Conservation (phyloP, 805 yeast genomes). For the Kazachstania africana region DNA sequence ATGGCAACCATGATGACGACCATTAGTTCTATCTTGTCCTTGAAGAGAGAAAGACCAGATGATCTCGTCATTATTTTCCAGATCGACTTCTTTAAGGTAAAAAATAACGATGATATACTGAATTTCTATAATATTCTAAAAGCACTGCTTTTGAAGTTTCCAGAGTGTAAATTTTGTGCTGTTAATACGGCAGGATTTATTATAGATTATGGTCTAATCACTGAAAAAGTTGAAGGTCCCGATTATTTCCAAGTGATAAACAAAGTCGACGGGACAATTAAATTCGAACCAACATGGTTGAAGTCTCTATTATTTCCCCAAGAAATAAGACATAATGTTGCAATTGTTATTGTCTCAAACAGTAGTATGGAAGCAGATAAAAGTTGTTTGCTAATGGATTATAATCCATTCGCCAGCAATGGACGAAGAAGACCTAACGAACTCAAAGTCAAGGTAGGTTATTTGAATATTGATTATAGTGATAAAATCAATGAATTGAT, state of each 20-base stretch:
- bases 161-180: slow-evolving; percentile 10
- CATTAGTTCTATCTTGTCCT: slow-evolving; percentile 19
- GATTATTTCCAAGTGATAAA: not conserved
- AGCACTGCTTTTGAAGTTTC: slow-evolving; percentile 14
- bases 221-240: not conserved
- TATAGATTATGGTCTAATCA: slow-evolving; percentile 3
- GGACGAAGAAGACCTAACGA: slow-evolving; percentile 18
- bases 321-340: slow-evolving; percentile 5
- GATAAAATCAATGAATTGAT: slow-evolving; percentile 20
- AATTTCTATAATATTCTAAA: slow-evolving; percentile 15
- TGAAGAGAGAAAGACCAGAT: slow-evolving; percentile 19
- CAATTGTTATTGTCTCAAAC: slow-evolving; percentile 18
- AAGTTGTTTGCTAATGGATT: slow-evolving; percentile 18
- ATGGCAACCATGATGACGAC: slow-evolving; percentile 16
- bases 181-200: slow-evolving; percentile 14
- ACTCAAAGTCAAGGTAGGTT: slow-evolving; percentile 25
- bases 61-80: slow-evolving; percentile 21
- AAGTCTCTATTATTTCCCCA: slow-evolving; percentile 5
- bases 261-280: slow-evolving; percentile 1
- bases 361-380: slow-evolving; percentile 13
- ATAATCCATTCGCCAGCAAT: slow-evolving; percentile 7
- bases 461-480: slow-evolving; percentile 22
- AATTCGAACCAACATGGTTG: not conserved
- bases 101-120: slow-evolving; percentile 2
- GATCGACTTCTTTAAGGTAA: slow-evolving; percentile 12